Base-by-base conservation (phyloP, 2,329 filamentous ascomycete species). In the Penicillium palitans region DNA sequence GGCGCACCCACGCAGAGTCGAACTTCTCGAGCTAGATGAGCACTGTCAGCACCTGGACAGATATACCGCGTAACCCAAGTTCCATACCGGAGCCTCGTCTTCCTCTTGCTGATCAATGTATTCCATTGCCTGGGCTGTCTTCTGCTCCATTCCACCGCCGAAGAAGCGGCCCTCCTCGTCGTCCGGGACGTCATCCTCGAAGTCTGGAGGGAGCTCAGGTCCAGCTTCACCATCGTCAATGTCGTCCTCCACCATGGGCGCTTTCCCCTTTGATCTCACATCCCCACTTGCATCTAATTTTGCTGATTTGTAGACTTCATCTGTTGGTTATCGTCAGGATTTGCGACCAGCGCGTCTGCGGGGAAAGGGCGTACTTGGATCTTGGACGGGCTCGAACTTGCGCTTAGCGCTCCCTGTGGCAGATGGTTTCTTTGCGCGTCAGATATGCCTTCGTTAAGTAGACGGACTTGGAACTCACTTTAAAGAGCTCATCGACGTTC, bases 161-260 rank as follows among this genome's bases (percentile, higher is more conserved):
- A 97, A 99, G 80, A 99, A 99, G 12, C 95, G 88, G 1, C 93
- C 95, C 63, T 96, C 95, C 53, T 96, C 91, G 67, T 96, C 93
- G 65, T 93, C 90, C 9, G 74, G 79, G 76, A 83, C 79, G 48
- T 85, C 82, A 51, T 83, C 84, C 37, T 82, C 78, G 27, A 84
- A 80, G 61, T 85, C 84, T 7, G 80, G 80, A 15, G 85, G 83
- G 37, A 83, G 76, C 44, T 84, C 80, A 1, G 83, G 83, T 0
- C 83, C 83, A 2, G 83, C 75, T 55, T 79, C 75, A 29, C 74
- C 74, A 24, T 81, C 80, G 19, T 76, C 76, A 6, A 69, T 63
- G 13, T 79, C 79, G 39, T 83, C 82, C 31, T 81, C 78, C 45
- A 81, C 78, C 13, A 76, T 78, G 4, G 79, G 72, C 33, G 65